Base-by-base conservation (phyloP, 371 early-diverging fungal genomes). In the Mortierella sp. region DNA sequence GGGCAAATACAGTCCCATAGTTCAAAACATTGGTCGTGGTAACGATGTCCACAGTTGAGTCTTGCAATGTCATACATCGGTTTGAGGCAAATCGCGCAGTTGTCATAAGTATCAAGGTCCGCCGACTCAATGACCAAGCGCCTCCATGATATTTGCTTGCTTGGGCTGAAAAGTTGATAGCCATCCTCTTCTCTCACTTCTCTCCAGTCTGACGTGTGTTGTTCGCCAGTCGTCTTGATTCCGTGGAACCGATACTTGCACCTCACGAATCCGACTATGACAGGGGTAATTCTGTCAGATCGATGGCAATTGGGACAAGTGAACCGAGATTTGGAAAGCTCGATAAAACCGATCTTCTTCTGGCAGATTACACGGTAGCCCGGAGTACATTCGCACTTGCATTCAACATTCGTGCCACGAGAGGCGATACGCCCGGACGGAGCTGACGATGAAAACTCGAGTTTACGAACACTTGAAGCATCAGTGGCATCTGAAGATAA, bases 231-330 rank as follows among this genome's bases (percentile, higher is more conserved):
- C 0, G 36, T 24, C 40, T 65, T 69, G 62, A 60, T 60, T 8
- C 69, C 69, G 22, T 61, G 65, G 65, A 69, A 74, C 1, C 69
- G 66, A 52, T 74, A 69, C 57, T 60, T 69, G 75, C 75, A 74
- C 0, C 4, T 53, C 22, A 47, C 38, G 15, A 65, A 65, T 13
- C 65, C 65, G 22, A 65, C 55, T 8, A n/a, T 60, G 28, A 69
- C 57, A 6, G 69, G 65, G 21, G 32, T 32, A 21, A 65, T 52
- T 13, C 33, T 52, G 24, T 69, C 10, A 3, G 6, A 2, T 8
- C 10, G 5, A 22, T 45, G 6, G 32, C 70, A 75, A 32, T 75
- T 75, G 1, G 75, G 75, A 16, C 75, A 74, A 0, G 0, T 10
- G 15, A 69, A 61, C 22, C 15, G 19, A 2, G 50, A 4, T 8